Conservation (phyloP, 73 alveolate species). For the Blepharisma stoltei region DNA sequence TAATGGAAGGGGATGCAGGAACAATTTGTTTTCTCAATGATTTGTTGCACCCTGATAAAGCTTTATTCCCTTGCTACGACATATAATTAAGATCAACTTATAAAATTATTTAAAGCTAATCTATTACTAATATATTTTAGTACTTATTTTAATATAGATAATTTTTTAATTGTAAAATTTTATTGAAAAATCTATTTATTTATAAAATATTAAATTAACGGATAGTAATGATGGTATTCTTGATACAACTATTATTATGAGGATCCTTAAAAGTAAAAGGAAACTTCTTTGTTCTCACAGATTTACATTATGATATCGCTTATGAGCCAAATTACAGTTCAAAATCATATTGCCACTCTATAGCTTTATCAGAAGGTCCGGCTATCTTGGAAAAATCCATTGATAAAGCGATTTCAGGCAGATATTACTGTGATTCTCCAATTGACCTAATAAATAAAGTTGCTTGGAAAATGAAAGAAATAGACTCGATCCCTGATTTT, state of each 20-base stretch:
- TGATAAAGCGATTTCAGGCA: neutral
- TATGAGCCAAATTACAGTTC: neutral
- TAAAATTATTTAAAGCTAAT: too few relatives aligned
- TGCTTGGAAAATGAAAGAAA: neutral
- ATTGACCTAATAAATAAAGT: neutral
- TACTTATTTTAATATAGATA: too few relatives aligned
- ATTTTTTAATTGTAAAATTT: too few relatives aligned
- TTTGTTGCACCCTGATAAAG: conserved; percentile 31
- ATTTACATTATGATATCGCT: conserved; percentile 18
- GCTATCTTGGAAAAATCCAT: neutral
- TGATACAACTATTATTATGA: neutral
- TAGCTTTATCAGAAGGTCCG: neutral
- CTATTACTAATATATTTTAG: too few relatives aligned
- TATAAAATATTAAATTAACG: too few relatives aligned
- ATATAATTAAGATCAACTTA: conserved; percentile 17
- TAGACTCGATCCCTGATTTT: conserved; percentile 13
- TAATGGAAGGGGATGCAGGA: conserved; percentile 85
- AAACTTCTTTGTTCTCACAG: conserved; percentile 22
- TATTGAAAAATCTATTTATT: too few relatives aligned
- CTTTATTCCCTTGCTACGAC: conserved; percentile 49
- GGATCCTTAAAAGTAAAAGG: neutral
- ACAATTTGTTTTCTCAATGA: conserved; percentile 44
- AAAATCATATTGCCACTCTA: neutral
- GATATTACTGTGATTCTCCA: conserved; percentile 20
- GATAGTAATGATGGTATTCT: neutral